phyloP scores from a whole-genome alignment of 495 filamentous ascomycete species.

The Penicillium ucsense region DNA sequence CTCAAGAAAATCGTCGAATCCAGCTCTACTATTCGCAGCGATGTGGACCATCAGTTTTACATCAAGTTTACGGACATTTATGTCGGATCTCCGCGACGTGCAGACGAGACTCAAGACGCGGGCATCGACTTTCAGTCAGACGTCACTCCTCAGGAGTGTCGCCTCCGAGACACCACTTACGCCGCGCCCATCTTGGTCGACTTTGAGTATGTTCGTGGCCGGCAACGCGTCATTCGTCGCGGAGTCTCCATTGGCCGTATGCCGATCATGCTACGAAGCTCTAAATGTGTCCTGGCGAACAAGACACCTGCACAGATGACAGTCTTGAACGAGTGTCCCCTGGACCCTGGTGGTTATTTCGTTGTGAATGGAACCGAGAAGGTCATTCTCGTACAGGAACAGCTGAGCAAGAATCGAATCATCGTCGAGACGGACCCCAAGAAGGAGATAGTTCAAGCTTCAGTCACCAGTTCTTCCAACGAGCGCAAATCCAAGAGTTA shows the following conservation, averaged over 20 bases:
- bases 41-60: constrained; percentile 79
- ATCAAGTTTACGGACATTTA: constrained; percentile 85
- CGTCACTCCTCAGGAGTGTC: constrained; percentile 86
- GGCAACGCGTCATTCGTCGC: constrained; percentile 54
- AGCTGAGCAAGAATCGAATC: constrained; percentile 96
- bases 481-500: constrained; percentile 97
- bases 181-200: constrained; percentile 86
- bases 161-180: constrained; percentile 90
- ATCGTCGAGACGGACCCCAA: constrained; percentile 89
- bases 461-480: constrained; percentile 93
- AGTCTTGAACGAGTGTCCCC: constrained; percentile 79
- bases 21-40: constrained; percentile 74
- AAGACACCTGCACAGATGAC: constrained; percentile 79
- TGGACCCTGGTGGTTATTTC: constrained; percentile 97
- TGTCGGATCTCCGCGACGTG: constrained; percentile 65
- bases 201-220: constrained; percentile 73
- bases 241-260: constrained; percentile 77
- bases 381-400: constrained; percentile 96
- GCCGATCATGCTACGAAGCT: constrained; percentile 94
- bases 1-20: constrained; percentile 92
- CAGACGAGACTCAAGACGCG: constrained; percentile 51
- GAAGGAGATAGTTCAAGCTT: constrained; percentile 87
- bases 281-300: constrained; percentile 74
- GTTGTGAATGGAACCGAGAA: constrained; percentile 97
- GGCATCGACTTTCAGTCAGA: constrained; percentile 46